A percentile compares a stretch with the other conserved stretches of the same genome.
These are phyloP conservation scores for Trichomonas gallinae DNA, from an alignment of 208 protist species.

Conservation along the genomic window DNA sequence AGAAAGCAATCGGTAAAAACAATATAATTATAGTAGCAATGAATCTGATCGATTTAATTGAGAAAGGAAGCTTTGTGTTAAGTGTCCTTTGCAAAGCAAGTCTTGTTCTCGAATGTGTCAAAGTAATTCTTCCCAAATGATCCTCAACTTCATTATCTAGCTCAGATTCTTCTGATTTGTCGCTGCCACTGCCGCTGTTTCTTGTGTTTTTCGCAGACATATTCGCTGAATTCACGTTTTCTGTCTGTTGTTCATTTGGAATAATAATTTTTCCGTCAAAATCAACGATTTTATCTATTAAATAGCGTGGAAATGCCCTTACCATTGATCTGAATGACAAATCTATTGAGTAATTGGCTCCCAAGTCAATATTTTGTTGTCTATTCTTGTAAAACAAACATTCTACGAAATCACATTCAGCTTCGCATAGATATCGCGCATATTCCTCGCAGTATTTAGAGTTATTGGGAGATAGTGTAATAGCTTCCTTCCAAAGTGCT, in stretches of 20 bases:
- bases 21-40: not conserved
- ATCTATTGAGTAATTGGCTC: not conserved
- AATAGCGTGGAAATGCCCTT: not conserved
- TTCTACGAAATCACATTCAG: not conserved
- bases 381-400: not conserved
- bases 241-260: not conserved
- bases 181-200: no score
- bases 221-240: no score
- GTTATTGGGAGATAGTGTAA: not conserved
- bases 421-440: not conserved
- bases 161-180: not conserved
- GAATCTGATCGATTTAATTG: not conserved
- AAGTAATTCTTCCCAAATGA: not conserved
- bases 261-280: not conserved
- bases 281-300: not conserved
- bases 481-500: not conserved
- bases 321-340: not conserved
- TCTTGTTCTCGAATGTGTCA: not conserved
- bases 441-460: not conserved
- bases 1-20: not conserved
- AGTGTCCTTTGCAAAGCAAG: not conserved
- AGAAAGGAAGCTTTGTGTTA: not conserved
- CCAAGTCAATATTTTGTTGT: not conserved
- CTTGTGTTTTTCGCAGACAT: no score
- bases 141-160: not conserved